Conservation (phyloP, 208 protist genomes). For the Chromosphaera perkinsii region DNA sequence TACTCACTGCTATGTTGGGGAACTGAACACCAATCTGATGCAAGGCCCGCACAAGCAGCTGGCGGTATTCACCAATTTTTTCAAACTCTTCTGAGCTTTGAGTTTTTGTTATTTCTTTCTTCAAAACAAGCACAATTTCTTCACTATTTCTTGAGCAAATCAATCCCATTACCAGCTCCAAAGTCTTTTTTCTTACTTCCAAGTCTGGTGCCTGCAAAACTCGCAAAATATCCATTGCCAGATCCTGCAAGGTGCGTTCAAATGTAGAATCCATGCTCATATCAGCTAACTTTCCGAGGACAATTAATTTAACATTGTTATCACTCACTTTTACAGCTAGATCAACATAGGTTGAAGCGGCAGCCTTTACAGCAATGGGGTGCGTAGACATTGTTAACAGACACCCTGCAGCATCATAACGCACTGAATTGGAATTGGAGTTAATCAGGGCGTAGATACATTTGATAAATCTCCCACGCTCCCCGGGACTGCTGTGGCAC, state of each 20-base stretch:
- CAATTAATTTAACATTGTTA: constrained; percentile 96
- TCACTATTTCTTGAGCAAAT: constrained; percentile 55
- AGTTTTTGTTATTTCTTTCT: constrained; percentile 42
- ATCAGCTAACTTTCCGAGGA: constrained; percentile 83
- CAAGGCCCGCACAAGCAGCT: constrained; percentile 81
- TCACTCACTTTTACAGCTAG: constrained; percentile 78
- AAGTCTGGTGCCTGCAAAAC: constrained; percentile 74
- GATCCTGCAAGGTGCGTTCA: constrained; percentile 77
- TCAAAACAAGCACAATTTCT: constrained; percentile 3
- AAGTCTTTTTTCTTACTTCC: constrained; percentile 84
- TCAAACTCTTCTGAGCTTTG: constrained; percentile 54
- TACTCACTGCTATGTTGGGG: constrained; percentile 48
- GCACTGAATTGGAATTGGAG: constrained; percentile 77
- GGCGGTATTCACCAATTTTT: constrained; percentile 68
- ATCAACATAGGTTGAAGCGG: constrained; percentile 80
- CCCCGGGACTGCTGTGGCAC: constrained; percentile 69
- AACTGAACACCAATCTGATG: constrained; percentile 78
- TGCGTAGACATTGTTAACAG: constrained; percentile 85
- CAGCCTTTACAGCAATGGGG: constrained; percentile 84
- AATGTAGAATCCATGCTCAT: constrained; percentile 64
- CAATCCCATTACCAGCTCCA: constrained; percentile 82
- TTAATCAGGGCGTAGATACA: constrained; percentile 87
- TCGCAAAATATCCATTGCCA: constrained; percentile 87
- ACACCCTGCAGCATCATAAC: constrained; percentile 85
- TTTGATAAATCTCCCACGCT: constrained; percentile 78